Conservation (phyloP, 768 basidiomycete species). For the Tylopilus plumbeoviolaceoides region DNA sequence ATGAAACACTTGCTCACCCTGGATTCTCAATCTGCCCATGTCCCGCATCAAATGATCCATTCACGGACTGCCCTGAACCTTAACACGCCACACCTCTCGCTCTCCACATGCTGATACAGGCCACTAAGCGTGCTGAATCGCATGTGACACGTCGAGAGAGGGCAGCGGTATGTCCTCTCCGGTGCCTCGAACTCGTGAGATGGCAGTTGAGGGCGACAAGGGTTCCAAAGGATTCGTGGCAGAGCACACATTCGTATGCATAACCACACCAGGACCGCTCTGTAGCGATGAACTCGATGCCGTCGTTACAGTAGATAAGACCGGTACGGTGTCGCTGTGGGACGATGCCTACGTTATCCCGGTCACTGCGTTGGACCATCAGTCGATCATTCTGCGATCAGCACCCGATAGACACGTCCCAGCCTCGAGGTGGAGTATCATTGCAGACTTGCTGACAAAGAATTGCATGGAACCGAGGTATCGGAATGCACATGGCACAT, state of each 20-base stretch:
- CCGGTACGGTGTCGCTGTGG: constrained; percentile 38
- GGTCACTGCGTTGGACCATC: constrained; percentile 42
- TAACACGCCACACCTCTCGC: constrained; percentile 51
- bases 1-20: constrained; percentile 4
- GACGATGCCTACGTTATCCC: constrained; percentile 48
- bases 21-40: constrained; percentile 12
- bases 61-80: constrained; percentile 43
- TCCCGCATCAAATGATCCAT: constrained; percentile 34
- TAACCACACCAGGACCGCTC: constrained; percentile 38
- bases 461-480: constrained; percentile 36
- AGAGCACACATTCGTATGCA: constrained; percentile 62
- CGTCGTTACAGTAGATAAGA: constrained; percentile 29
- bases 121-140: constrained; percentile 52
- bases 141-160: constrained; percentile 38
- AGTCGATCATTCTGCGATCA: constrained; percentile 33
- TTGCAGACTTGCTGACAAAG: constrained; percentile 52
- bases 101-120: constrained; percentile 63
- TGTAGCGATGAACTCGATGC: constrained; percentile 27
- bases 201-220: constrained; percentile 55
- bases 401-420: constrained; percentile 53
- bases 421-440: constrained; percentile 60
- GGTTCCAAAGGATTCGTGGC: constrained; percentile 39
- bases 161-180: constrained; percentile 53
- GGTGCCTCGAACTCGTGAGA: constrained; percentile 57
- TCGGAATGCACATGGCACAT: constrained; percentile 36